Evolutionary conservation across 306 rosid species (phyloP), one percentile per base, ranked within the genome.

Genomic region (Vigna mungo): DNA sequence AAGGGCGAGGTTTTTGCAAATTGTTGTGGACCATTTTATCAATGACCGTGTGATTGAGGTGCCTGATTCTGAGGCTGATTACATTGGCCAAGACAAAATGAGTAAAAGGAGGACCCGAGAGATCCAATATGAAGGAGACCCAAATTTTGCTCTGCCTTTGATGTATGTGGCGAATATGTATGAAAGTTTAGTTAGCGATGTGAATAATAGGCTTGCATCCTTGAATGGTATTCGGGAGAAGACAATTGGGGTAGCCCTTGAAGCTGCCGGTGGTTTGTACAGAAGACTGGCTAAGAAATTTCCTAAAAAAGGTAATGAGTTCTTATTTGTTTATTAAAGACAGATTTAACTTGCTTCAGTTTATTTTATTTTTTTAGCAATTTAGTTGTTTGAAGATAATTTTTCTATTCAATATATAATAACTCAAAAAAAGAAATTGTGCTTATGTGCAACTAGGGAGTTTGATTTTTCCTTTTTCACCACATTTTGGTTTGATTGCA

Each of bases 121-220:
- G 81, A 78, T 82, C 56, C 94, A 80, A 72, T 88, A 83, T 55
- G 98, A 95, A 86, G 98, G 97, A 34, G 93, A 95, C 79, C 89
- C 91, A 0, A 84, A 75, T 66, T 86, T 85, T 21, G 92, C 91
- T 39, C 78, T 95, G 83, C 98, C 98, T 18, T 87, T 95, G 85
- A 95, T 95, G 98, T 92, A 95, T 67, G 92, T 89, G 79, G 98
- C 98, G n/a, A 95, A 95, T 83, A 77, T 95, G 93, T 95, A 95
- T 21, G 95, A 95, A 65, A 85, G 83, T 73, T 85, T 95, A 67
- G 97, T 95, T 64, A 73, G 71, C 75, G 96, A 95, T 34, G 93
- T 85, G 59, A 92, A 95, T 81, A 86, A 73, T 54, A 91, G 96
- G 88, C 97, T 95, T 82, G 80, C 90, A 82, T 90, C 96, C 74